A percentile compares a stretch with the other conserved stretches of the same genome.
Conservation (phyloP, 139 green algal genomes). For the Axilococcus clingmanii region DNA sequence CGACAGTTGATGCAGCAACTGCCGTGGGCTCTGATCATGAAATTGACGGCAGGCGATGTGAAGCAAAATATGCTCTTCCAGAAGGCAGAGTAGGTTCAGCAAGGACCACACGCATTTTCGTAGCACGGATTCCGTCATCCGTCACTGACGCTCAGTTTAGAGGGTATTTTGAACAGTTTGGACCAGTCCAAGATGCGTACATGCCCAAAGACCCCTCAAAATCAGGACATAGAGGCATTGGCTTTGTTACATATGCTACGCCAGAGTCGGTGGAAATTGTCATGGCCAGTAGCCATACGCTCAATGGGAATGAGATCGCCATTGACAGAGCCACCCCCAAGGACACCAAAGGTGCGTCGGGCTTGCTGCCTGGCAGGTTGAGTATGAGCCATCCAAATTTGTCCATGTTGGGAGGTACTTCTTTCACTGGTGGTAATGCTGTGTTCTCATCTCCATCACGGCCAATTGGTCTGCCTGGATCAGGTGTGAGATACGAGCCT, state of each 20-base stretch:
- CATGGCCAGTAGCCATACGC: constrained; percentile 20
- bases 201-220: constrained; percentile 77
- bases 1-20: constrained; percentile 44
- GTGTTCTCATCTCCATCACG: neutral
- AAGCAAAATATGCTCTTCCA: constrained; percentile 58
- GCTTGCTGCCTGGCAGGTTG: constrained; percentile 11
- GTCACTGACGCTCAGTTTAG: constrained; percentile 69
- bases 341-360: constrained; percentile 24
- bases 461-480: neutral
- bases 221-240: constrained; percentile 71
- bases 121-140: constrained; percentile 66
- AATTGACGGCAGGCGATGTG: constrained; percentile 64
- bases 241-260: constrained; percentile 75
- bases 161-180: constrained; percentile 78
- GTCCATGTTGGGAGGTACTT: neutral
- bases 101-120: constrained; percentile 72
- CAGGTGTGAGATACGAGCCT: neutral
- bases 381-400: constrained; percentile 19
- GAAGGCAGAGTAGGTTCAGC: constrained; percentile 40
- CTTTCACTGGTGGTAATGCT: neutral
- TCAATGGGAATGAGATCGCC: constrained; percentile 75
- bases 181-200: constrained; percentile 75
- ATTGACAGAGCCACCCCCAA: constrained; percentile 82
- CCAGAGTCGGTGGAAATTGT: constrained; percentile 58
- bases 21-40: constrained; percentile 67